Base-by-base conservation (phyloP, 2,329 filamentous ascomycete genomes). In the Aspergillus brasiliensis region DNA sequence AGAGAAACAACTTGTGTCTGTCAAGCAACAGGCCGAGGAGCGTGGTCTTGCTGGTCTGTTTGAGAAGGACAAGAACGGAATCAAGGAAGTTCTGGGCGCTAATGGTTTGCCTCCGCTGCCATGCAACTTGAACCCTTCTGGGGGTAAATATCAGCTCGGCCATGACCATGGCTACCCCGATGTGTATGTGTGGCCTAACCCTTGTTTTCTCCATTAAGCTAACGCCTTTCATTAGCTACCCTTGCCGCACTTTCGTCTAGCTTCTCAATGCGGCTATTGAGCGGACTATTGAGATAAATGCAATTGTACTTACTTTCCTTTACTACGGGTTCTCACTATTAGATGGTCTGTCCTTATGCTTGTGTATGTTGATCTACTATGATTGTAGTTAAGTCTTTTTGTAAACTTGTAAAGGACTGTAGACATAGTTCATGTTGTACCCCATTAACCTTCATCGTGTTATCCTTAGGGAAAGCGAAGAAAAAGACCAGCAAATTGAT, bases 21-120 rank as follows among this genome's bases (percentile, higher is more conserved):
- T 90, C 27, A 87, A 89, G 80, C 83, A 93, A 74, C 85, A 92
- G 72, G 91, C 90, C 31, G 82, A 89, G 75, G 86, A 86, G 68
- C 85, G 83, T 8, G 89, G 91, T 0, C 78, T 98, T 63, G 88
- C 90, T 37, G 84, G 85, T 57, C 89, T 87, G 63, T 89, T 97
- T 62, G 85, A 91, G 80, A 86, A 86, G 76, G 84, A 87, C 69
- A 80, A 78, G 67, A 82, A 78, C 67, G 79, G 74, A 40, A 78
- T 81, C 44, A 78, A 82, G 69, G 81, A 82, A 65, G 86, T 93
- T 58, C 76, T 97, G 64, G 88, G 91, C 54, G 83, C 89, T 47
- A 83, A 89, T 69, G 93, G 94, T 1, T 77, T 99, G 77, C 95
- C 95, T 59, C 95, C 95, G n/a, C 79, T 90, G 71, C 95, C 94